phyloP scores from a whole-genome alignment of 306 rosid genomes.

The Cicer cuneatum region DNA sequence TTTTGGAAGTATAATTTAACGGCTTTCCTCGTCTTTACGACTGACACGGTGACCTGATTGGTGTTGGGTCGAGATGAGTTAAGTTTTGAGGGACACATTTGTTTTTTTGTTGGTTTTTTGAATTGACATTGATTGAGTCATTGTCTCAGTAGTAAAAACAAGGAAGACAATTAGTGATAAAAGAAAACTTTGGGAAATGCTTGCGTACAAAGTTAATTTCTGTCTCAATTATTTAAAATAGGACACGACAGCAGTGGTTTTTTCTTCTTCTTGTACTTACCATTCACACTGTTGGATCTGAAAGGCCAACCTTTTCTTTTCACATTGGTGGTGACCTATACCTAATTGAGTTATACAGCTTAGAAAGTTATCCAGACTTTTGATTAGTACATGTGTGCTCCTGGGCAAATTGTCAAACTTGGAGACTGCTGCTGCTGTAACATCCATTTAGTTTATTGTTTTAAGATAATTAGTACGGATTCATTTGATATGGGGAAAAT shows the following conservation, averaged over 20 bases:
- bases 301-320: neutral
- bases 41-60: no score
- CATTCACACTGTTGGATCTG: slow-evolving; percentile 11
- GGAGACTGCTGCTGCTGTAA: no score
- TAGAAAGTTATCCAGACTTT: neutral
- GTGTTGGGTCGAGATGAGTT: no score
- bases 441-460: neutral
- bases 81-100: no score
- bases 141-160: no score
- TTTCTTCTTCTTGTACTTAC: neutral
- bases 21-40: no score
- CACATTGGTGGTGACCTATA: neutral
- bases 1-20: no score
- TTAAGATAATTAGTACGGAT: neutral
- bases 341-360: slow-evolving; percentile 6
- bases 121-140: no score
- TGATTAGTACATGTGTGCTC: slow-evolving; percentile 10
- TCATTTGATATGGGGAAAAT: neutral
- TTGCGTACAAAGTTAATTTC: neutral
- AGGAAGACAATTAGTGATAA: no score
- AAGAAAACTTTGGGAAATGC: neutral
- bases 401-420: neutral
- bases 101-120: no score
- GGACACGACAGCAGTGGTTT: neutral
- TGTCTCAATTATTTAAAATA: slow-evolving; percentile 7